A percentile compares a stretch with the other conserved stretches of the same genome.
Conservation (phyloP, 345 rosid species). For the Populus ilicifolia region DNA sequence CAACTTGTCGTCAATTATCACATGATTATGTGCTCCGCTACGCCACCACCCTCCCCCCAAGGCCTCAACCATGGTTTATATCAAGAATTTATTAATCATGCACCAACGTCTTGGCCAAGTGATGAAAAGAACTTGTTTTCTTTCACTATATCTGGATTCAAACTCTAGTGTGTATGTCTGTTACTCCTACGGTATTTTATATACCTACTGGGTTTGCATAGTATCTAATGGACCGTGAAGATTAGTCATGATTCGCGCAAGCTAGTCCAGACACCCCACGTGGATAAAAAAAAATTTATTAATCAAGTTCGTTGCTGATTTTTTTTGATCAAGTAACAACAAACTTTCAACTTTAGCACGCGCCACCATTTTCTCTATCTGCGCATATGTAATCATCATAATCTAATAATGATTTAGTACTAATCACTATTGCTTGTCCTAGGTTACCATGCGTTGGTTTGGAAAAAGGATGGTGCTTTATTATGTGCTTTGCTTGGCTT, state of each 20-base stretch:
- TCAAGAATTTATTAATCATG: no score
- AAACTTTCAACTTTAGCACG: not conserved
- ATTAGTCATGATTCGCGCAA: no score
- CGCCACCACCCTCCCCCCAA: not conserved
- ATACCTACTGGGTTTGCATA: no score
- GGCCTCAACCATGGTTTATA: conserved; percentile 2
- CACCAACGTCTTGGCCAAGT: no score
- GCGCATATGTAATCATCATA: not conserved
- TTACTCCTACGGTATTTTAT: no score
- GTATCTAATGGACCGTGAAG: no score
- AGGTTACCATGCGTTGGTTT: not conserved
- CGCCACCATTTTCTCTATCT: not conserved
- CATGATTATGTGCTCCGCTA: conserved; percentile 9
- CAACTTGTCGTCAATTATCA: conserved; percentile 22
- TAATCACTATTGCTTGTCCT: not conserved
- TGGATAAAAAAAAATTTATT: no score
- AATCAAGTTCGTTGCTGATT: not conserved
- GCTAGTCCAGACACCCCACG: no score
- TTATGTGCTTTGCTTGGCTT: not conserved
- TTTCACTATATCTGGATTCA: no score
- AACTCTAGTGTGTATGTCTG: no score
- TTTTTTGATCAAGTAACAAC: not conserved
- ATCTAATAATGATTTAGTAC: conserved; percentile 1
- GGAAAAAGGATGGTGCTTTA: conserved; percentile 12
- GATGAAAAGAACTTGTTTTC: no score